Evolutionary conservation across 2,329 filamentous ascomycete genomes (phyloP).

Genomic region (Aspergillus ochraceus): DNA sequence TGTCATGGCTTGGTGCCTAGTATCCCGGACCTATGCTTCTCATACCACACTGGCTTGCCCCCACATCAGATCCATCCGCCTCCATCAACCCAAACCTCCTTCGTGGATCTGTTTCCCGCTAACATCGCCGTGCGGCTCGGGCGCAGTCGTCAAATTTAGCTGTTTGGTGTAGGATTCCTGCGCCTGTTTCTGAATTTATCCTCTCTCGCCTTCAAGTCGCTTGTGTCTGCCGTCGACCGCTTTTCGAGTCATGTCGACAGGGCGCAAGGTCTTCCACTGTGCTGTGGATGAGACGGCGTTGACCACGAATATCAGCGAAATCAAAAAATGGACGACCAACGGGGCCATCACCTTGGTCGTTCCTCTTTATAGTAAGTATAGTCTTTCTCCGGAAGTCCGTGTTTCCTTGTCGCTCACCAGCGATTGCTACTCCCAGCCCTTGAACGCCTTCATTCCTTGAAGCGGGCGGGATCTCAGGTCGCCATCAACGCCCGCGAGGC

Average conservation of each 20-base stretch:
- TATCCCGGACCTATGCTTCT: conserved; percentile 10
- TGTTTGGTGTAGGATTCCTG: conserved; percentile 30
- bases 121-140: conserved; percentile 24
- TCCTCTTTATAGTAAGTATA: conserved; percentile 51
- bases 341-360: conserved; percentile 52
- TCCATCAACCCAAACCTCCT: conserved; percentile 28
- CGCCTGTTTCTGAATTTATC: conserved; percentile 14
- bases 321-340: conserved; percentile 53
- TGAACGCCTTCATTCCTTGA: conserved; percentile 47
- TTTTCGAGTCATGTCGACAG: conserved; percentile 38
- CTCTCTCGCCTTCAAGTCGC: conserved; percentile 12
- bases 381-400: background rate
- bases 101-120: conserved; percentile 24
- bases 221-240: conserved; percentile 25
- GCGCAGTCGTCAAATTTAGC: conserved; percentile 32
- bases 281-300: conserved; percentile 55
- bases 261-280: conserved; percentile 51
- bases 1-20: conserved; percentile 6
- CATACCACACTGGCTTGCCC: conserved; percentile 18
- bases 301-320: conserved; percentile 53
- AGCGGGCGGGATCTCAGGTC: conserved; percentile 46
- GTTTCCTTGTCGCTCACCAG: conserved; percentile 10
- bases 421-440: conserved; percentile 36
- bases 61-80: conserved; percentile 32
- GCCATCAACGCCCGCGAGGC: conserved; percentile 53